Base-by-base conservation (phyloP, 768 basidiomycete species). In the Leucocoprinus leucothites region DNA sequence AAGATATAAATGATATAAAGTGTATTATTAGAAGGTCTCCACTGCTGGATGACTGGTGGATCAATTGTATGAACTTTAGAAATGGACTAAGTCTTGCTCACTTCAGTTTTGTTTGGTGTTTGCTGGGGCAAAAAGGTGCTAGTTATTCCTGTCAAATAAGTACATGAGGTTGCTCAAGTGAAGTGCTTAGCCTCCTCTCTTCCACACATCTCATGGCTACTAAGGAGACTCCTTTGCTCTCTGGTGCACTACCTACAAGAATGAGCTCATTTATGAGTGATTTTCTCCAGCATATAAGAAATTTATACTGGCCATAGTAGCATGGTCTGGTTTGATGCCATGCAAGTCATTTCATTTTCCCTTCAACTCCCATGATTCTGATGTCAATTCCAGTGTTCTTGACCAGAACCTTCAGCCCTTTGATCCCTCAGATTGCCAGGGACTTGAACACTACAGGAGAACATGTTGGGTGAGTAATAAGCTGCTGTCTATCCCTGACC, bases 341-440 rank as follows among this genome's bases (percentile, higher is more conserved):
- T 72, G 88, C 89, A 61, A 25, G 68, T 24, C 35, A 8, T 14
- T 35, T 35, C 21, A 3, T 24, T 7, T 22, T n/a, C 2, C 21
- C 2, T 44, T 19, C 1, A 11, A 5, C 11, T 4, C n/a, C 2
- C 21, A 22, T 18, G 14, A 9, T 16, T 40, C 19, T 16, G 43
- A 21, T 13, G 8, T 1, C 5, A 36, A 8, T 2, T 34, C 36
- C 28, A 91, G 89, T 86, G 31, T 82, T 92, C 56, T 82, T 87
- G 0, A 71, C 81, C 4, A 84, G 82, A 0, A 81, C 81, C 0
- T 90, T 92, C 65, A 75, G 88, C 1, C 89, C 89, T 0, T 82
- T 83, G 0, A 87, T 92, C 53, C 87, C 89, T 0, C 77, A 86
- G 49, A 83, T 93, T 45, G 82, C 89, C 67, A 65, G 22, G 22